phyloP scores from a whole-genome alignment of 129 eudicot species.

The Oenanthe sinensis region DNA sequence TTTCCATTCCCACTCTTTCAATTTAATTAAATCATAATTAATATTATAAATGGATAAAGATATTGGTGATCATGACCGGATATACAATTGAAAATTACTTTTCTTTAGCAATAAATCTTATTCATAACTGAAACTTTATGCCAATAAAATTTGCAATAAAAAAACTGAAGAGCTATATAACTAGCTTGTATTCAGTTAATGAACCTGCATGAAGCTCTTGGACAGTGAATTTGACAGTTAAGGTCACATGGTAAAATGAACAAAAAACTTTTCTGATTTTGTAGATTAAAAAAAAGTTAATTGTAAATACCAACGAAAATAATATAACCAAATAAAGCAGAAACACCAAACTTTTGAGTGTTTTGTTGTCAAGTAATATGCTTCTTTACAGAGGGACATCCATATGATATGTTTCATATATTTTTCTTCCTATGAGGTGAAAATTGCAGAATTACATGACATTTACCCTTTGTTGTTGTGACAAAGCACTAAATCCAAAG shows the following conservation, averaged over 20 bases:
- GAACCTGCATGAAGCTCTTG: neutral
- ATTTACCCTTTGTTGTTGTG: slow-evolving; percentile 71
- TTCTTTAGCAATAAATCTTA: neutral
- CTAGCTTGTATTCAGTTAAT: neutral
- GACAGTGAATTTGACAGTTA: neutral
- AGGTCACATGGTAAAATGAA: neutral
- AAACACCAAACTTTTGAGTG: neutral
- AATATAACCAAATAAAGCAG: neutral
- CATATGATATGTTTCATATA: neutral
- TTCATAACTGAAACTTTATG: neutral
- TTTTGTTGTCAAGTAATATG: neutral
- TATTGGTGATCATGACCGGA: neutral
- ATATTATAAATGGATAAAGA: neutral
- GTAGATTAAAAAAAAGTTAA: neutral
- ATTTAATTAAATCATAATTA: neutral
- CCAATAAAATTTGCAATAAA: neutral
- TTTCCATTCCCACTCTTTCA: neutral
- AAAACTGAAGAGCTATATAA: neutral
- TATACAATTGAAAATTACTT: neutral
- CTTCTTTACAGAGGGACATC: neutral
- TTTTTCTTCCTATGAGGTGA: neutral
- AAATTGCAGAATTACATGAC: slow-evolving; percentile 7
- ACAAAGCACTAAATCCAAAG: slow-evolving; percentile 79
- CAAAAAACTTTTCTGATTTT: neutral
- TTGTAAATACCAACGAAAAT: neutral